phyloP scores from a whole-genome alignment of 2,329 filamentous ascomycete species.

The Aspergillus phoenicis region DNA sequence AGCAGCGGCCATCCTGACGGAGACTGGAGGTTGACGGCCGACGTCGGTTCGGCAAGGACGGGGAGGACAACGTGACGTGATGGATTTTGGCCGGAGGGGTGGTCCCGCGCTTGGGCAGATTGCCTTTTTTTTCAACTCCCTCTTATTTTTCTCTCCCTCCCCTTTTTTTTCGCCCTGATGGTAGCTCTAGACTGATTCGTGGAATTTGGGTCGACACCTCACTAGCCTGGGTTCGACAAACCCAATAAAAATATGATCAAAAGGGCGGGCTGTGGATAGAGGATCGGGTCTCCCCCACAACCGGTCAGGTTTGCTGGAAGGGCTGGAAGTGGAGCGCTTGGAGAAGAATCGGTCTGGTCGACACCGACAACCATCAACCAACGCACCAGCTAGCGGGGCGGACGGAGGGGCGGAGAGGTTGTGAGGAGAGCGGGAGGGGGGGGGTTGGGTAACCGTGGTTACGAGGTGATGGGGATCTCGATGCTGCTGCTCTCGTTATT shows the following conservation, averaged over 20 bases:
- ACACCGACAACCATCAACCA: conserved; percentile 7
- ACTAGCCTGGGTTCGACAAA: neutral
- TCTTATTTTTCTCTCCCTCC: neutral
- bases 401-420: conserved; percentile 15
- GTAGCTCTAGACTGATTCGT: neutral
- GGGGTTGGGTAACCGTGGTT: conserved; percentile 2
- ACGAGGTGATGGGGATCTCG: neutral
- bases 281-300: conserved; percentile 10
- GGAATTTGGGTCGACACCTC: conserved; percentile 15
- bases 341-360: conserved; percentile 9
- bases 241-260: neutral
- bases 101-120: conserved; percentile 2
- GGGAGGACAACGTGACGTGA: conserved; percentile 41
- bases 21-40: conserved; percentile 8
- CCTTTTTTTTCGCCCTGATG: conserved; percentile 2
- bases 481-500: neutral
- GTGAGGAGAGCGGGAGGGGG: neutral
- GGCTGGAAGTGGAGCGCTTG: conserved; percentile 12
- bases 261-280: neutral
- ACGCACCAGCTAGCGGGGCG: conserved; percentile 15
- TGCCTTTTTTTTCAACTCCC: conserved; percentile 4
- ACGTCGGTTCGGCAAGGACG: conserved; percentile 15
- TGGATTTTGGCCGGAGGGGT: conserved; percentile 28
- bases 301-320: conserved; percentile 10
- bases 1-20: conserved; percentile 41